Base-by-base conservation (phyloP, 371 early-diverging fungal genomes). In the Dipsacomyces acuminosporus region DNA sequence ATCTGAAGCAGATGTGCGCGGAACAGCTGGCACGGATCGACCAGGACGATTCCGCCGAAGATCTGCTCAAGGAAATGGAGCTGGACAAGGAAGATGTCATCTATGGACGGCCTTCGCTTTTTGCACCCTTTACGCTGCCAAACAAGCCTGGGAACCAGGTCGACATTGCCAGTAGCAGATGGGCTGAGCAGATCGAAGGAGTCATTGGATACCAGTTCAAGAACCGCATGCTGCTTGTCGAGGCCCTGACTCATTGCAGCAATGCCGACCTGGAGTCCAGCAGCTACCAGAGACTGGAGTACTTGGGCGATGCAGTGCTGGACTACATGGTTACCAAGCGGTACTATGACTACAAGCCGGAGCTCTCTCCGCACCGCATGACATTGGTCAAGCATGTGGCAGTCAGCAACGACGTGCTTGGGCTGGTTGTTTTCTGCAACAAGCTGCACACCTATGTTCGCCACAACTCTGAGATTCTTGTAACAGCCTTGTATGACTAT, bases 271-370 rank as follows among this genome's bases (percentile, higher is more conserved):
- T 49, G 15, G 71, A 71, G 14, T 76, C 80, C 0, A 66, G 77
- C 9, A 90, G 89, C 56, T 96, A 93, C 60, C 89, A 96, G 72
- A 86, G 96, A 3, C 77, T 97, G 2, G 96, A 97, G 74, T 96
- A 89, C 61, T 62, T 96, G 45, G 97, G 97, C n/a, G 96, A 97
- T 66, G 88, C 95, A 0, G 82, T 95, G 8, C 64, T 96, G 17
- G 92, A 91, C 56, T 90, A 84, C 61, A 73, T 90, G 50, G 81
- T 89, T 0, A 85, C 89, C 8, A 75, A 80, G 17, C 79, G 89
- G 44, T 79, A 91, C 45, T 94, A 77, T 56, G 55, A 78, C 15
- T 78, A 80, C 14, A 64, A 71, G 17, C 93, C 93, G 0, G 87
- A 86, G 21, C 58, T 80, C 18, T 41, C 38, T 11, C 76, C 82